Evolutionary conservation across 192 early-diverging fungal species (phyloP), one percentile per base, ranked within the genome.

Genomic region (Backusella tuberculispora): DNA sequence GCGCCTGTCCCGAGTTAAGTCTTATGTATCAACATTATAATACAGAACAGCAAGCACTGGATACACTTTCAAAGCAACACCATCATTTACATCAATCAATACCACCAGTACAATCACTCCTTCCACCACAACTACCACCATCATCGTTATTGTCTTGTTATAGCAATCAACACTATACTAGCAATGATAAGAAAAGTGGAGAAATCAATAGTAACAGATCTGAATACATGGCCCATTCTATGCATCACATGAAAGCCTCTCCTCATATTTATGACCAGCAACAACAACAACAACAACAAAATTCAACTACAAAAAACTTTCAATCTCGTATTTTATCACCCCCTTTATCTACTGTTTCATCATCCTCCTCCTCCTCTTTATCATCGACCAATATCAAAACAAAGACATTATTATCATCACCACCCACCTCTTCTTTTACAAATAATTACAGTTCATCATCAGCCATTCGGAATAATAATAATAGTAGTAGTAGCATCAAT

Each of bases 1-100:
- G 71, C 26, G 60, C 71, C 8, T 60, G 46, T 63, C 26, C 71
- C 56, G 71, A 73, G 60, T 17, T 64, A 13, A 73, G 46, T 63
- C 19, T 43, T n/a, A 29, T 64, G 19, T 63, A 64, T 43, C 50
- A 41, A 24, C 19, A 67, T 67, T 67, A 67, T 42, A 67, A 67
- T 43, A 67, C 66, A 67, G 53, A 60, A 12, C 53, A 60, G 12
- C 6, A 60, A 9, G 21, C 24, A 60, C 53, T 60, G 9, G 53
- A 60, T 26, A 60, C 21, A 4, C 53, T 60, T 12, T 60, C 53
- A 60, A 6, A 19, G 10, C 21, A 60, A 3, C 53, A 34, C 29
- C 50, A 15, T 6, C 2, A 67, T 67, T 21, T 67, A 42, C 41
- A 40, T n/a, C n/a, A 43, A 12, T 1, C 66, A 12, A 38, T 41